Conservation (phyloP, 2,329 filamentous ascomycete species). For the Blumeria graminis region DNA sequence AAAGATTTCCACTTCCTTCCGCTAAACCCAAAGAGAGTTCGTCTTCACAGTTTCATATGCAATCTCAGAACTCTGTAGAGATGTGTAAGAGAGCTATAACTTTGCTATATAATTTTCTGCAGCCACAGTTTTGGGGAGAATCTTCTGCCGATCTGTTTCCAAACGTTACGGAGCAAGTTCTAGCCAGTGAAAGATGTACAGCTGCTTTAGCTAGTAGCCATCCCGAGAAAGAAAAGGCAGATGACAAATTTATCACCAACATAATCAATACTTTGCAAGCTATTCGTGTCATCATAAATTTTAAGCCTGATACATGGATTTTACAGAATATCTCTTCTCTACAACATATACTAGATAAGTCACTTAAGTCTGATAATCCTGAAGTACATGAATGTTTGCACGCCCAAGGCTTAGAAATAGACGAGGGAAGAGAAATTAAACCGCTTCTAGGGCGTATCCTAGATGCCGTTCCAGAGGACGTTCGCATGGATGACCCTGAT, state of each 20-base stretch:
- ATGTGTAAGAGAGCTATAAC: slow-evolving; percentile 68
- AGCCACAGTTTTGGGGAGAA: slow-evolving; percentile 75
- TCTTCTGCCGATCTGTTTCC: slow-evolving; percentile 66
- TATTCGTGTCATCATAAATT: slow-evolving; percentile 67
- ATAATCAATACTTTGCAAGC: slow-evolving; percentile 91
- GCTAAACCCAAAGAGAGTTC: slow-evolving; percentile 35
- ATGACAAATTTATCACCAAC: slow-evolving; percentile 62
- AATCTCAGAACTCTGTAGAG: slow-evolving; percentile 38
- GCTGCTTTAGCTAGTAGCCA: slow-evolving; percentile 33
- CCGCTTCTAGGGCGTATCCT: slow-evolving; percentile 64
- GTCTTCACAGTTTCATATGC: slow-evolving; percentile 20
- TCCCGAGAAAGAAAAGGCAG: slow-evolving; percentile 43
- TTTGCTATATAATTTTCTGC: slow-evolving; percentile 62
- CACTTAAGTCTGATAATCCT: slow-evolving; percentile 63
- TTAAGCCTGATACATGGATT: slow-evolving; percentile 80
- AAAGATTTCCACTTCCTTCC: slow-evolving; percentile 58
- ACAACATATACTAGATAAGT: slow-evolving; percentile 76
- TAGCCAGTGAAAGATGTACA: slow-evolving; percentile 56
- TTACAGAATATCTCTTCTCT: slow-evolving; percentile 50
- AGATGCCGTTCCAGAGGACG: slow-evolving; percentile 64
- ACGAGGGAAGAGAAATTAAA: slow-evolving; percentile 45
- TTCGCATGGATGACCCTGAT: slow-evolving; percentile 49
- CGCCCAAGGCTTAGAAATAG: slow-evolving; percentile 41
- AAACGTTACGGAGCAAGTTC: slow-evolving; percentile 67
- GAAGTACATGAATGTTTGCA: slow-evolving; percentile 90